Base-by-base conservation (phyloP, 306 rosid species). In the Vachellia collinsii region DNA sequence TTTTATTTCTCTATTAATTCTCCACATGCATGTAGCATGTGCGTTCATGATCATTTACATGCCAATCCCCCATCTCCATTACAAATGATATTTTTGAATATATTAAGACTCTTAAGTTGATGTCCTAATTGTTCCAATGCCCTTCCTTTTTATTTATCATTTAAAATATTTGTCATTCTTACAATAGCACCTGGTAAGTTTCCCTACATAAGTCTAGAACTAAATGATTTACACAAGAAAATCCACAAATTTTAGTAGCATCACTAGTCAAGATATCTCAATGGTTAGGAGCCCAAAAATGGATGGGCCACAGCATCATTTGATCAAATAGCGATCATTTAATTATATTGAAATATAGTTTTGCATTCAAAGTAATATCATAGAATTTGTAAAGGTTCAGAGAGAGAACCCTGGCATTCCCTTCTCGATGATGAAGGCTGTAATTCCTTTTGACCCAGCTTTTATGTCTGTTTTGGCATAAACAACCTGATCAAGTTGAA, bases 361-460 rank as follows among this genome's bases (percentile, higher is more conserved):
- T 29, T 29, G 34, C 29, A 72, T 58, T 69, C 58, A 66, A 38
- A 50, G 77, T 67, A 80, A 66, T 37, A 80, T 77, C 68, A 13
- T 70, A 78, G 47, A 77, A 70, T 72, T 77, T 70, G 56, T 77
- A 61, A 67, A 88, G 78, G 81, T 81, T 81, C 74, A 76, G 82
- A 65, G 71, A 53, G 78, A 78, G 61, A 87, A 94, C 97, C 98
- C 97, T 22, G 97, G 93, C 91, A 90, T 92, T 87, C 97, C 98
- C 82, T 92, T 94, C 87, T 94, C 97, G 12, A 94, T 91, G 80
- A 94, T 94, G 85, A 94, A 94, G 78, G 98, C 94, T n/a, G 97
- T 92, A 53, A 94, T 92, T 85, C 98, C 98, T 86, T 92, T 94
- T 82, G 98, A 92, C 63, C 97, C 92, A 23, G 91, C 97, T 43